Conservation (phyloP, 2,329 filamentous ascomycete genomes). For the Acephala macrosclerotiorum region DNA sequence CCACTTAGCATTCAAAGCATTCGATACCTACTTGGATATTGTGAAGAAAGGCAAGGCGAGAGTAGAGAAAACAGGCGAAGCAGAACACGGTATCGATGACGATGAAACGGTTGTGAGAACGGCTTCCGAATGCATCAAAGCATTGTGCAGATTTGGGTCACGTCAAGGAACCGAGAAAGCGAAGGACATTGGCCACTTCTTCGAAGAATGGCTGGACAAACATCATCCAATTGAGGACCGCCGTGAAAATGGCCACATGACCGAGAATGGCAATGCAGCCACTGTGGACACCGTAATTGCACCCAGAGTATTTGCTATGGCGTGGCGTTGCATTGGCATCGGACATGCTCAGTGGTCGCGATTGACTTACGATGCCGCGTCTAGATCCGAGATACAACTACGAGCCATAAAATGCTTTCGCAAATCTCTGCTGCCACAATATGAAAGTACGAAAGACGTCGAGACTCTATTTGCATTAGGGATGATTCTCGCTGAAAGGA, state of each 20-base stretch:
- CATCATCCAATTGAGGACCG: conserved; percentile 44
- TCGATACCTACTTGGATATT: conserved; percentile 91
- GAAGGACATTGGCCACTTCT: conserved; percentile 69
- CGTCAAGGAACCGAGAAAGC: conserved; percentile 81
- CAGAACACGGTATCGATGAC: conserved; percentile 76
- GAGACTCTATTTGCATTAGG: conserved; percentile 83
- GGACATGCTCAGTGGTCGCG: conserved; percentile 88
- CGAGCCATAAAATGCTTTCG: conserved; percentile 80
- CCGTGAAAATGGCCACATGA: conserved; percentile 24
- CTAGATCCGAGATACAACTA: conserved; percentile 75
- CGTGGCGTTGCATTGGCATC: conserved; percentile 86
- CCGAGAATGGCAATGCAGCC: conserved; percentile 31
- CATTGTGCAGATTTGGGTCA: conserved; percentile 84
- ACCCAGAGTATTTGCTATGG: conserved; percentile 68
- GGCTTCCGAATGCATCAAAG: conserved; percentile 78
- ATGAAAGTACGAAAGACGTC: conserved; percentile 71
- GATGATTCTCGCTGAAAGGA: conserved; percentile 85
- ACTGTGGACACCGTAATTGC: conserved; percentile 53
- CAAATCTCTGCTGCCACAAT: conserved; percentile 73
- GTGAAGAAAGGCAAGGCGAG: conserved; percentile 85
- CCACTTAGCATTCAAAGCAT: conserved; percentile 87
- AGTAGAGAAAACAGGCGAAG: conserved; percentile 78
- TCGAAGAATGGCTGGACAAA: conserved; percentile 79
- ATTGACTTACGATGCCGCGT: conserved; percentile 77
- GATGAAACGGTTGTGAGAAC: conserved; percentile 81